Base-by-base conservation (phyloP, 2,329 filamentous ascomycete species). In the Trichoderma brevicompactum region DNA sequence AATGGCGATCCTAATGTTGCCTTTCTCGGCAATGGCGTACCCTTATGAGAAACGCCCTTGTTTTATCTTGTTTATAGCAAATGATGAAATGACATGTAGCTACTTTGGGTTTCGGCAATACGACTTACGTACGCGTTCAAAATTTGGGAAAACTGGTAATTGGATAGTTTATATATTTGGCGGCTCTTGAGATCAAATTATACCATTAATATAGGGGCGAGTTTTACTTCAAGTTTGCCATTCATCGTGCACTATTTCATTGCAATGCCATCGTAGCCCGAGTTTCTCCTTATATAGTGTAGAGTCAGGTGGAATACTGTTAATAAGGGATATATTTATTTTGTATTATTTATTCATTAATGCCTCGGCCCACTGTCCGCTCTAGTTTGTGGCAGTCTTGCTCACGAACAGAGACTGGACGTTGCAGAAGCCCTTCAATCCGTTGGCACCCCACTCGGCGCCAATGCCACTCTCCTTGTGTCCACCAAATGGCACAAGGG, bases 401-500 rank as follows among this genome's bases (percentile, higher is more conserved):
- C 23, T 49, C n/a, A 65, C 44, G 23, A 48, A 65, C 46, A 59
- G 28, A 5, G 52, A 56, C 38, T 56, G 52, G 12, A 61, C 49
- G 5, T 65, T 65, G 34, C 48, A 54, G 46, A 48, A 65, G 12
- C 41, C 34, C 64, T 65, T 65, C 32, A 65, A 28, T 6, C 64
- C 64, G 10, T 55, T 53, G 15, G 40, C 7, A 4, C 64, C 64
- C 56, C 55, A 55, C 44, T 65, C 64, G 7, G n/a, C 8, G n/a
- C 87, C 87, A 70, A 82, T 88, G 0, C 88, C 88, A 54, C 85
- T 88, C 53, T 80, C 79, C 80, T 90, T 90, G 64, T 82, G 82
- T 15, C 88, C 89, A 5, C 89, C 89, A 72, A 91, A 88, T 0
- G 88, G 87, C 67, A 90, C 76, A 0, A 78, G 77, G 1, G 82